Conservation (phyloP, 2,329 filamentous ascomycete species). For the Cercospora zeina region DNA sequence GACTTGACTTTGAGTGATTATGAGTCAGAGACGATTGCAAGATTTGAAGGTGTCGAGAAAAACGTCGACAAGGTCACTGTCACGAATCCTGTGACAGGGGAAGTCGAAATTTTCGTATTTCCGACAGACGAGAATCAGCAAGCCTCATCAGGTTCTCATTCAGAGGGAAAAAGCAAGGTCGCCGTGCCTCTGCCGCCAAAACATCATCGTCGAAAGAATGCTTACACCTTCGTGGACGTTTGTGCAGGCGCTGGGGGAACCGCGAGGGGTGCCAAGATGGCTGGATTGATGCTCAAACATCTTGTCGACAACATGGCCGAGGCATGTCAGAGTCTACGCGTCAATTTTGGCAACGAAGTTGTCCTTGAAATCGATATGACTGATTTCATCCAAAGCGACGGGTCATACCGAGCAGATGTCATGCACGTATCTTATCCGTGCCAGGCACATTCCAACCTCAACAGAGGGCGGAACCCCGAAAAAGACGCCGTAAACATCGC, state of each 20-base stretch:
- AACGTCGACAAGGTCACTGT: background rate
- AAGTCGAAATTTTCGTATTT: background rate
- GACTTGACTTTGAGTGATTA: background rate
- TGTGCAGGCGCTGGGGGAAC: conserved; percentile 74
- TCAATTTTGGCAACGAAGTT: background rate
- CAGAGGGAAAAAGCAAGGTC: background rate
- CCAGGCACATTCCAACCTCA: conserved; percentile 56
- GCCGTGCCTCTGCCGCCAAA: background rate
- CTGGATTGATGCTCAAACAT: conserved; percentile 61
- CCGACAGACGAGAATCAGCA: background rate
- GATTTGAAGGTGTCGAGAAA: background rate
- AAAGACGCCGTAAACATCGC: conserved; percentile 69
- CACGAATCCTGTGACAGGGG: background rate
- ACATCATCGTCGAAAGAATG: background rate
- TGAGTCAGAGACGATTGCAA: background rate
- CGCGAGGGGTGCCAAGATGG: conserved; percentile 61
- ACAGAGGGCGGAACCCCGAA: conserved; percentile 46
- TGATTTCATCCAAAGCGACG: background rate
- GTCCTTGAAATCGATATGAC: background rate
- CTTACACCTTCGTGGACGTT: conserved; percentile 50
- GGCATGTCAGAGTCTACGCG: background rate
- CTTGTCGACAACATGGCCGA: conserved; percentile 53
- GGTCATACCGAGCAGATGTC: background rate
- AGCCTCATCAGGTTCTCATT: background rate
- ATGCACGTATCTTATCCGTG: background rate